These are phyloP conservation scores for Petunia secreta DNA, from an alignment of 257 asterid genomes.

Conservation along the genomic window DNA sequence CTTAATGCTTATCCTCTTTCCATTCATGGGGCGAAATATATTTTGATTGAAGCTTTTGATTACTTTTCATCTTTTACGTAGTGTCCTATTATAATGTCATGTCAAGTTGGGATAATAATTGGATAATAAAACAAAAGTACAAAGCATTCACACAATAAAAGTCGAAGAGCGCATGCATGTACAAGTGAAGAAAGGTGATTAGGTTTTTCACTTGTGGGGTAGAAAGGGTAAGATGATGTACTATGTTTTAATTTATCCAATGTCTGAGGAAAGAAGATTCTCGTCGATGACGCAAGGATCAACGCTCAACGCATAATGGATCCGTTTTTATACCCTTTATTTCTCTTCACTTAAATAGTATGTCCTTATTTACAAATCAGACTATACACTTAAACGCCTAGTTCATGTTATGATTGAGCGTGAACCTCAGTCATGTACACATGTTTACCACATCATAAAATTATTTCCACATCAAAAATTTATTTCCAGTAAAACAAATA, in stretches of 20 bases:
- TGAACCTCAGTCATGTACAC: too few relatives aligned
- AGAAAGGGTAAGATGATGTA: background rate
- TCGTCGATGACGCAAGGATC: background rate
- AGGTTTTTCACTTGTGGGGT: constrained; percentile 17
- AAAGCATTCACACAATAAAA: background rate
- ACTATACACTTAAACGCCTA: too few relatives aligned
- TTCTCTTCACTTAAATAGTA: too few relatives aligned
- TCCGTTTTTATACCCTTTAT: too few relatives aligned
- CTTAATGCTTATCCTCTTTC: background rate
- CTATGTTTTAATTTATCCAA: background rate
- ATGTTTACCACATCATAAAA: too few relatives aligned
- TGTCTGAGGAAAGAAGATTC: background rate
- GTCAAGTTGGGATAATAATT: constrained; percentile 17
- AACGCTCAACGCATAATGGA: too few relatives aligned
- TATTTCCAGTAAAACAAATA: too few relatives aligned
- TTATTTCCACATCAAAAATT: too few relatives aligned
- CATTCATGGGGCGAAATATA: background rate
- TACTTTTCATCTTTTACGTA: background rate
- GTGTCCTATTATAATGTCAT: background rate
- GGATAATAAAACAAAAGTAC: constrained; percentile 12
- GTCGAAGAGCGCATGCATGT: background rate
- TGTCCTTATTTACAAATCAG: too few relatives aligned
- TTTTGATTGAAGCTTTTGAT: background rate
- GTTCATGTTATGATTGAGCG: too few relatives aligned
- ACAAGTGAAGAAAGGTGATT: background rate